Evolutionary conservation across 2,329 filamentous ascomycete genomes (phyloP).

Genomic region (Nigrospora osmanthi): DNA sequence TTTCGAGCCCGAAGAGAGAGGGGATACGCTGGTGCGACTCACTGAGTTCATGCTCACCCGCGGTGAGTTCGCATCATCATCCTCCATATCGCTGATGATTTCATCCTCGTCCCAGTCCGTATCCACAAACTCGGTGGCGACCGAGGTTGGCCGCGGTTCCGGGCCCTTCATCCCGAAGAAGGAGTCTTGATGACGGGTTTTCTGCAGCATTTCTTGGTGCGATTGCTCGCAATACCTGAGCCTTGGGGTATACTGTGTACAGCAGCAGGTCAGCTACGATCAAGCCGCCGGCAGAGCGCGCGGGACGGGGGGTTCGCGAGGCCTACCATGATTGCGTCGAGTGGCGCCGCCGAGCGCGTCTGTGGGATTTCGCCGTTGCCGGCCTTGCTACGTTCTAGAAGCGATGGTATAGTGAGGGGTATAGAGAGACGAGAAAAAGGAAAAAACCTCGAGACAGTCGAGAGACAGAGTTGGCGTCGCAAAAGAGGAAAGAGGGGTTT

Average conservation of each 20-base stretch:
- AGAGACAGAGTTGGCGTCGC: conserved; percentile 19
- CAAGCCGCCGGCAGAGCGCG: background rate
- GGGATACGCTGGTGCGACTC: conserved; percentile 22
- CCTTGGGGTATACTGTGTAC: conserved; percentile 16
- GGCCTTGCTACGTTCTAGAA: conserved; percentile 18
- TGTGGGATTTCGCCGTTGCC: conserved; percentile 22
- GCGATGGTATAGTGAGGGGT: conserved; percentile 16
- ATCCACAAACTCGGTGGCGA: conserved; percentile 71
- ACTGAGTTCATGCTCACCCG: conserved; percentile 66
- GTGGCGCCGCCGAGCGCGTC: conserved; percentile 10
- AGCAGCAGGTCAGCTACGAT: background rate
- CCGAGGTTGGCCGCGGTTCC: conserved; percentile 54
- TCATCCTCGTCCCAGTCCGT: conserved; percentile 66
- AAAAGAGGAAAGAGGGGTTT: conserved; percentile 19
- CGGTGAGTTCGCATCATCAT: conserved; percentile 50
- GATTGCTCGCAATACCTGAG: conserved; percentile 19
- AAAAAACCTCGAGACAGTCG: conserved; percentile 17
- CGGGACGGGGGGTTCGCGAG: background rate
- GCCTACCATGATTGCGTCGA: conserved; percentile 12
- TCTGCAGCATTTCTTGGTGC: conserved; percentile 45
- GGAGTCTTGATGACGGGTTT: conserved; percentile 41
- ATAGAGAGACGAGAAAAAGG: conserved; percentile 18
- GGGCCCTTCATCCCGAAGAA: conserved; percentile 54
- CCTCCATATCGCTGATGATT: conserved; percentile 49
- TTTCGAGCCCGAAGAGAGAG: no score